These are phyloP conservation scores for Paraphoma sp. DNA, from an alignment of 2,329 filamentous ascomycete genomes.

Conservation along the genomic window DNA sequence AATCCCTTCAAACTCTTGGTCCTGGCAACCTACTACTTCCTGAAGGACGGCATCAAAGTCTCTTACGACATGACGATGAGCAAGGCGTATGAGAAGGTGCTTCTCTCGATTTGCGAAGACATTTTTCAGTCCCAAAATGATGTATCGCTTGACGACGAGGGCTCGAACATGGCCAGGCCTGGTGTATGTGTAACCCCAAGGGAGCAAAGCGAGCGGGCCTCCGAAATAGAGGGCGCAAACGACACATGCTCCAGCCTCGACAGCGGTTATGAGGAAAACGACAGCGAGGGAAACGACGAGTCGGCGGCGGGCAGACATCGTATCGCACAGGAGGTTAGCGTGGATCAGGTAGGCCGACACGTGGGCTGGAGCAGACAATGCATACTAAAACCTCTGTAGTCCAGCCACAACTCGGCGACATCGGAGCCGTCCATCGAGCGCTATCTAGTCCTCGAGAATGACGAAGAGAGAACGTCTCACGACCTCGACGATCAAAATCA, in stretches of 20 bases:
- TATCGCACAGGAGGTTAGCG: too few relatives aligned
- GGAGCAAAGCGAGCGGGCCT: too few relatives aligned
- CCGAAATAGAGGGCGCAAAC: too few relatives aligned
- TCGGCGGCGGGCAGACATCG: too few relatives aligned
- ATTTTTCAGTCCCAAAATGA: not conserved
- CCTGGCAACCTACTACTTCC: slow-evolving; percentile 7
- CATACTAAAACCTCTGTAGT: too few relatives aligned
- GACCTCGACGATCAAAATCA: not conserved
- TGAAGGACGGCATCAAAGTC: not conserved
- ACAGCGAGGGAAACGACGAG: too few relatives aligned
- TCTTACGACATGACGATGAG: not conserved
- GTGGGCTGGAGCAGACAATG: too few relatives aligned
- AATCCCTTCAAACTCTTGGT: slow-evolving; percentile 1
- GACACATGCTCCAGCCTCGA: too few relatives aligned
- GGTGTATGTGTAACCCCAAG: not conserved
- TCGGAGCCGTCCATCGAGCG: not conserved
- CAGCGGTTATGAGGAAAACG: too few relatives aligned
- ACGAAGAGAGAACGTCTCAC: not conserved
- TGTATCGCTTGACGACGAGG: not conserved
- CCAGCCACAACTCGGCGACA: not conserved
- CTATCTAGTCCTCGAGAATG: not conserved
- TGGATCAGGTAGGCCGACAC: too few relatives aligned
- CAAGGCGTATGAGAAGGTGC: not conserved
- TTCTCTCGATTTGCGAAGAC: slow-evolving; percentile 1
- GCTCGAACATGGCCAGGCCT: not conserved